A percentile compares a stretch with the other conserved stretches of the same genome.
phyloP scores from a whole-genome alignment of 2,329 filamentous ascomycete species.

The Tolypocladium album region DNA sequence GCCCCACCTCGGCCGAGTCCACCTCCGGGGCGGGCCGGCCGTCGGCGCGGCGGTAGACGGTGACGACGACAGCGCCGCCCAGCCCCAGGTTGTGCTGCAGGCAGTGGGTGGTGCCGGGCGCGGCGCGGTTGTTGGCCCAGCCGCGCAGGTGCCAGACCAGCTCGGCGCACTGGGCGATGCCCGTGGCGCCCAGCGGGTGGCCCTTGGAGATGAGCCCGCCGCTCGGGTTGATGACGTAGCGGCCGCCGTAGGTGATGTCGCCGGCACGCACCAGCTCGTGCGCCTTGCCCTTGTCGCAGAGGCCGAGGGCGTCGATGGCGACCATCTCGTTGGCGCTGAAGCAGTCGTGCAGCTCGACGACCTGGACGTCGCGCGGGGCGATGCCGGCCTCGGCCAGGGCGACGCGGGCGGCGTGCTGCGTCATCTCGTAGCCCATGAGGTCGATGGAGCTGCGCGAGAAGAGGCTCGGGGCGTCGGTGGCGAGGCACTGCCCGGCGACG shows the following conservation, averaged over 20 bases:
- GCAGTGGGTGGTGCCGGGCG: slow-evolving; percentile 57
- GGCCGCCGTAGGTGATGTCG: slow-evolving; percentile 84
- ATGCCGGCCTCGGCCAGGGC: slow-evolving; percentile 68
- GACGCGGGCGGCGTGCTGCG: slow-evolving; percentile 52
- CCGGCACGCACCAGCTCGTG: slow-evolving; percentile 81
- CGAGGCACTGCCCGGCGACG: slow-evolving; percentile 77
- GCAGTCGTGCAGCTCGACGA: slow-evolving; percentile 93
- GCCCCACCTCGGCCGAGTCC: slow-evolving; percentile 52
- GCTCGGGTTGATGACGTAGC: slow-evolving; percentile 81
- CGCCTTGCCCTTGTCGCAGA: slow-evolving; percentile 70
- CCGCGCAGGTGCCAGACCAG: slow-evolving; percentile 91
- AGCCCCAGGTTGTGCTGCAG: slow-evolving; percentile 91
- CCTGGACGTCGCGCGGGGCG: slow-evolving; percentile 58
- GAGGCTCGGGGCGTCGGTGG: slow-evolving; percentile 71
- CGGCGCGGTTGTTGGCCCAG: slow-evolving; percentile 84
- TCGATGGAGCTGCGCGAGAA: slow-evolving; percentile 79
- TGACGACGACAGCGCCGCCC: slow-evolving; percentile 82
- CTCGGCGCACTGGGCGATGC: slow-evolving; percentile 92
- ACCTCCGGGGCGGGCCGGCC: slow-evolving; percentile 52
- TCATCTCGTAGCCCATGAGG: slow-evolving; percentile 84
- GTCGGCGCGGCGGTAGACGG: slow-evolving; percentile 79
- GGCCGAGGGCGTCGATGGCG: slow-evolving; percentile 74
- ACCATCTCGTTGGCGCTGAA: slow-evolving; percentile 95
- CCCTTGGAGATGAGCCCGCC: slow-evolving; percentile 94
- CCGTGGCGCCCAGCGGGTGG: slow-evolving; percentile 85